Base-by-base conservation (phyloP, 768 basidiomycete species). In the Tremella fuciformis region DNA sequence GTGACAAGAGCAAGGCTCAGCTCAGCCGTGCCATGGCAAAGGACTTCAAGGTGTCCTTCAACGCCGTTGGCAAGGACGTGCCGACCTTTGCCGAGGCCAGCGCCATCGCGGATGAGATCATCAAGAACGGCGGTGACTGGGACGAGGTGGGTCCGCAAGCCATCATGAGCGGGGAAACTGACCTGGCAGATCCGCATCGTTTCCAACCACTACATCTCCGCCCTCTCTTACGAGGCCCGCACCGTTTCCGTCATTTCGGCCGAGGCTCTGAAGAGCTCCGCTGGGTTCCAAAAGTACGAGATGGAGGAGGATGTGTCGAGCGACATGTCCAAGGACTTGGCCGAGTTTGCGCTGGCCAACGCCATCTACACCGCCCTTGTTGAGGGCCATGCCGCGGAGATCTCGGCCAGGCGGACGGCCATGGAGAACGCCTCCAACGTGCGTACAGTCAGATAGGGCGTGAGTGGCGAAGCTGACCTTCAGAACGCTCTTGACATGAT, bases 361-460 rank as follows among this genome's bases (percentile, higher is more conserved):
- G 91, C 91, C 63, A 84, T 99, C 81, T 98, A 85, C 78, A 87
- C 92, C 65, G 86, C 91, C 51, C 87, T 99, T 46, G 87, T 89
- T 22, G 94, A 99, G 79, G 88, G 86, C 55, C 92, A 97, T 77
- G 94, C 94, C 51, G 91, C 93, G 71, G 94, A 97, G 79, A 88
- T 79, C 60, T 77, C 72, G 57, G 64, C 64, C 52, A 86, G 94
- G 78, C 88, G 94, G 68, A 97, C 94, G 68, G 96, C 96, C 73
- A 99, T 99, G 96, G 96, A 98, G 84, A 98, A 91, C 75, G 94
- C 94, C 49, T 91, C 93, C 66, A 99, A 99, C 74, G 74, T 75
- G 63, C 50, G 72, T 65, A 46, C 6, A n/a, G 42, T 46, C 42
- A 4, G 6, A n/a, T 46, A 8, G 39, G 11, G 39, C 18, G n/a